phyloP scores from a whole-genome alignment of 257 asterid genomes.

The Galeopsis tetrahit region DNA sequence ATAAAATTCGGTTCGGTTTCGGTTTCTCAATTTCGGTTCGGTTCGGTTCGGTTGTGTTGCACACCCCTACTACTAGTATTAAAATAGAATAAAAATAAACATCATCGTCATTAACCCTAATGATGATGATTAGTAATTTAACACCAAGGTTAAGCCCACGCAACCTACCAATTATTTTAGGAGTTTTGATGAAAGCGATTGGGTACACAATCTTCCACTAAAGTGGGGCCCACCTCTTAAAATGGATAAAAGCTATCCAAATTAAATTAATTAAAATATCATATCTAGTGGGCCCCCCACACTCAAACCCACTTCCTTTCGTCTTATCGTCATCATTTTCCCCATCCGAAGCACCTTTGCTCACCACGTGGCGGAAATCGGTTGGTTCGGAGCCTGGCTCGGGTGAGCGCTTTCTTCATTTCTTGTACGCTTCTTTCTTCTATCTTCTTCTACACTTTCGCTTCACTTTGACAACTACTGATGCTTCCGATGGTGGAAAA shows the following conservation, averaged over 20 bases:
- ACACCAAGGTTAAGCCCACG: neutral
- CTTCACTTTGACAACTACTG: conserved; percentile 27
- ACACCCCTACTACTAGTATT: too few relatives aligned
- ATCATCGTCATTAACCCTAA: neutral
- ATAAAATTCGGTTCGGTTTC: too few relatives aligned
- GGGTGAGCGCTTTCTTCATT: conserved; percentile 28
- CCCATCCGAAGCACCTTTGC: neutral
- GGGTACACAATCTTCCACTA: conserved; percentile 40
- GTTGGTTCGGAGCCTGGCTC: conserved; percentile 48
- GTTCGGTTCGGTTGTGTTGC: too few relatives aligned
- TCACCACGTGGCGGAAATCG: conserved; percentile 49
- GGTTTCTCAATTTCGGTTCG: too few relatives aligned
- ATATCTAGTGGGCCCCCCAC: conserved; percentile 36
- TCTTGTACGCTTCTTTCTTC: conserved; percentile 42
- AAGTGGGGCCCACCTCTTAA: conserved; percentile 34
- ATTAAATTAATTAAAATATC: neutral
- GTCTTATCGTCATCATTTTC: conserved; percentile 31
- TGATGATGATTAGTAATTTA: neutral
- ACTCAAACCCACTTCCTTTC: conserved; percentile 23
- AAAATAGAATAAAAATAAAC: neutral
- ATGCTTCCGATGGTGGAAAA: conserved; percentile 25
- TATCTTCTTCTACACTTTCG: conserved; percentile 19
- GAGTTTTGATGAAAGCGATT: conserved; percentile 4
- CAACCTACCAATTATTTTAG: neutral
- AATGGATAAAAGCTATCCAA: conserved; percentile 34